Percentiles rank a stretch among this genome's conserved stretches.
Conservation (phyloP, 2,329 filamentous ascomycete species). For the Seiridium unicorne region DNA sequence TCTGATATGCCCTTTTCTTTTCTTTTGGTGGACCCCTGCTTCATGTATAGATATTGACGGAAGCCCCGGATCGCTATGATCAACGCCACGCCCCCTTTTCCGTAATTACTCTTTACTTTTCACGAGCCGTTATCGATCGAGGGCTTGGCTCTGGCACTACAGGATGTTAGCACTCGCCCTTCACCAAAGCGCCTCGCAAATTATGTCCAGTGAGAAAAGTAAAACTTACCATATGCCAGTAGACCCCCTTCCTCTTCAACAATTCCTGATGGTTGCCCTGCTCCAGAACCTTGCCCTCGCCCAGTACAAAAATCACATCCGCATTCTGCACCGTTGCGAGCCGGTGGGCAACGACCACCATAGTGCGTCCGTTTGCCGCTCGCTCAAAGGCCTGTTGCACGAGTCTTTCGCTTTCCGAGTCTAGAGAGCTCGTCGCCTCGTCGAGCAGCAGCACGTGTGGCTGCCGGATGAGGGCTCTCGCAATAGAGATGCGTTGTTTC, state of each 20-base stretch:
- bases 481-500: slow-evolving; percentile 69
- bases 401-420: slow-evolving; percentile 55
- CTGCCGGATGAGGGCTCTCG: slow-evolving; percentile 64
- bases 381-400: slow-evolving; percentile 68
- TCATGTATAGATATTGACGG: no score
- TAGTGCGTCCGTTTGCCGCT: slow-evolving; percentile 59
- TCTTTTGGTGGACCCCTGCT: no score
- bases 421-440: slow-evolving; percentile 70
- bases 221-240: slow-evolving; percentile 54
- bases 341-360: slow-evolving; percentile 75
- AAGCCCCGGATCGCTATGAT: no score
- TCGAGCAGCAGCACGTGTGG: slow-evolving; percentile 68
- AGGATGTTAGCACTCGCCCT: slow-evolving; percentile 6
- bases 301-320: slow-evolving; percentile 77
- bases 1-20: no score
- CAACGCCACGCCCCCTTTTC: no score
- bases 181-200: background rate
- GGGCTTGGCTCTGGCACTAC: slow-evolving; percentile 58
- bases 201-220: background rate
- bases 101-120: no score
- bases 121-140: slow-evolving; percentile 40
- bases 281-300: slow-evolving; percentile 59
- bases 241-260: slow-evolving; percentile 49
- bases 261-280: slow-evolving; percentile 52
- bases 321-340: slow-evolving; percentile 77